Conservation (phyloP, 257 asterid species). For the Nicotiana benthamiana region DNA sequence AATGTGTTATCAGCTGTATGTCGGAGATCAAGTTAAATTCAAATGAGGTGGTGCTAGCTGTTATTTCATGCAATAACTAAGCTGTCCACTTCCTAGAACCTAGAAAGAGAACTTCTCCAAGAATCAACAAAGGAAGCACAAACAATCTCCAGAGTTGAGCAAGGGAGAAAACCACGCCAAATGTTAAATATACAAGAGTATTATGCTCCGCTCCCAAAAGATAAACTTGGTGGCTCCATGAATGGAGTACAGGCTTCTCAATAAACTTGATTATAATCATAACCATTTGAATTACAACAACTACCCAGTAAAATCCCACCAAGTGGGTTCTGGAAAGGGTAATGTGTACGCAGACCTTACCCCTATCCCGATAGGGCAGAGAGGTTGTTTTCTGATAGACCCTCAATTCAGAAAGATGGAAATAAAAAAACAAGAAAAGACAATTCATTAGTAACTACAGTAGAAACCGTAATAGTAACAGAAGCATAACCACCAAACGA, state of each 20-base stretch:
- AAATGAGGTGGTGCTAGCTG: neutral
- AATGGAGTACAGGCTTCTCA: neutral
- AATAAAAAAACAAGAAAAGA: no score
- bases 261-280: neutral
- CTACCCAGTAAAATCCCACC: no score
- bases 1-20: neutral
- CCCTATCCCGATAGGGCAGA: no score
- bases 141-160: neutral
- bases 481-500: no score
- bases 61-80: neutral
- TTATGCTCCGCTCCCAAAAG: neutral
- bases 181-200: neutral
- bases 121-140: neutral
- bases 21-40: neutral
- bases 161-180: neutral
- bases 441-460: no score
- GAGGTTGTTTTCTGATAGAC: no score
- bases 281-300: neutral
- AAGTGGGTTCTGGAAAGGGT: no score
- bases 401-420: no score
- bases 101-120: neutral
- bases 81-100: neutral
- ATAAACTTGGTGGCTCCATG: neutral
- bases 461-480: no score
- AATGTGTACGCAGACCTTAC: no score